phyloP scores from a whole-genome alignment of 371 early-diverging fungal genomes.

The Umbelopsis sp. region DNA sequence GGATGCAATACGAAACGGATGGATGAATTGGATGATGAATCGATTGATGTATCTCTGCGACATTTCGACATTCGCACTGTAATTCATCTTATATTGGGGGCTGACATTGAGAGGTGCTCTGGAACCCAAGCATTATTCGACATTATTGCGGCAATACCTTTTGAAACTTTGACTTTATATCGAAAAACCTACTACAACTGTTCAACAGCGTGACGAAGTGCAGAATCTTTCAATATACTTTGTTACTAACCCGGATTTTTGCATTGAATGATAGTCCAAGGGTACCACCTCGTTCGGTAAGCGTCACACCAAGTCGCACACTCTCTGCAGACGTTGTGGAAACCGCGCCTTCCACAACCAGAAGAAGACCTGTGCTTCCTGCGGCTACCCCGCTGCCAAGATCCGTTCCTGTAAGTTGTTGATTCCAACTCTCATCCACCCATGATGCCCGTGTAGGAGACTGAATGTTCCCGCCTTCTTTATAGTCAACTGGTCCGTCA shows the following conservation, averaged over 20 bases:
- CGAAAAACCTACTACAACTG: background rate
- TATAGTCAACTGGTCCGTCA: constrained; percentile 90
- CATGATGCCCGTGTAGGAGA: too few species aligned
- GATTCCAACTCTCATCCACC: too few species aligned
- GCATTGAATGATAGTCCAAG: constrained; percentile 76
- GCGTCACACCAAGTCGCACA: constrained; percentile 99
- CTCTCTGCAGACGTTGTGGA: constrained; percentile 98
- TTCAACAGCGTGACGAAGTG: background rate
- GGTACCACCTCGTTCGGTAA: constrained; percentile 99
- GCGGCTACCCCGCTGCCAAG: constrained; percentile 98
- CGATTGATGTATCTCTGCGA: background rate
- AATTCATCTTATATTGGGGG: background rate
- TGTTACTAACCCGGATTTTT: constrained; percentile 1
- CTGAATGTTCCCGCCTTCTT: background rate
- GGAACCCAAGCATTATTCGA: background rate
- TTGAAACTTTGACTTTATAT: too few species aligned
- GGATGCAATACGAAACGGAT: background rate
- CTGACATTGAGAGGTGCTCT: background rate
- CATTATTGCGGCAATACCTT: background rate
- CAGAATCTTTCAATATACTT: background rate
- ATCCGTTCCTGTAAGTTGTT: constrained; percentile 83
- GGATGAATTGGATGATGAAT: background rate
- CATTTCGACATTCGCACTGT: constrained; percentile 1
- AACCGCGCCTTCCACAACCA: constrained; percentile 98
- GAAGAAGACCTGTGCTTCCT: constrained; percentile 98